phyloP scores from a whole-genome alignment of 768 basidiomycete genomes.

The Tylopilus balloui region DNA sequence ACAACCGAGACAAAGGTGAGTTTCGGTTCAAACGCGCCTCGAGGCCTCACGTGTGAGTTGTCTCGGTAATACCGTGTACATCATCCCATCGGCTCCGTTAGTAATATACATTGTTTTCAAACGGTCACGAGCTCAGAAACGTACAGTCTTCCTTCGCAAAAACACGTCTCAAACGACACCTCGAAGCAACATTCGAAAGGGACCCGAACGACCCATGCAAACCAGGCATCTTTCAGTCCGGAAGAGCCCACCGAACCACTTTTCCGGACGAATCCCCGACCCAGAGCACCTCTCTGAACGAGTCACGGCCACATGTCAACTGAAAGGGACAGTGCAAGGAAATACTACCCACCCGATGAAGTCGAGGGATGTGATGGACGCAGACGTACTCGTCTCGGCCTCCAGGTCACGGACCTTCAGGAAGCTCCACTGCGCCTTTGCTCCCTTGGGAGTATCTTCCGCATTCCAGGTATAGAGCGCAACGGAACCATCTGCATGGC shows the following conservation, averaged over 20 bases:
- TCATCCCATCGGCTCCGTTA: not conserved
- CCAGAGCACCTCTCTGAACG: slow-evolving; percentile 23
- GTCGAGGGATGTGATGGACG: slow-evolving; percentile 67
- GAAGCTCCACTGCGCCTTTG: slow-evolving; percentile 74
- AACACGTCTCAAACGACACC: not conserved
- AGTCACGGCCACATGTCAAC: not conserved
- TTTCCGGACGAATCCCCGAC: slow-evolving; percentile 24
- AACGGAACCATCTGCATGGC: slow-evolving; percentile 70
- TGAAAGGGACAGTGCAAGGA: not conserved
- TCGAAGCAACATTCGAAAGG: not conserved
- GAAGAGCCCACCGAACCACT: slow-evolving; percentile 22
- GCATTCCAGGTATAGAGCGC: slow-evolving; percentile 82
- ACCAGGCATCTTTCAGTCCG: slow-evolving; percentile 13
- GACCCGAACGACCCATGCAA: not conserved
- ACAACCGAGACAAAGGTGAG: too few species aligned
- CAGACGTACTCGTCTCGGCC: slow-evolving; percentile 37
- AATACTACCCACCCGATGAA: slow-evolving; percentile 66
- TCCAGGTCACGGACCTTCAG: slow-evolving; percentile 64
- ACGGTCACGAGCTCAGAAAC: not conserved
- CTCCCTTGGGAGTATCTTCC: slow-evolving; percentile 62
- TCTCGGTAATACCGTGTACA: too few species aligned
- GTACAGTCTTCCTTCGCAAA: not conserved
- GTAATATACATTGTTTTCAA: not conserved
- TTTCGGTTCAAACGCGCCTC: too few species aligned
- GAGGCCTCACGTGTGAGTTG: too few species aligned